A percentile compares a stretch with the other conserved stretches of the same genome.
These are phyloP conservation scores for Spinellus fusiger DNA, from an alignment of 192 early-diverging fungal species.

Conservation along the genomic window DNA sequence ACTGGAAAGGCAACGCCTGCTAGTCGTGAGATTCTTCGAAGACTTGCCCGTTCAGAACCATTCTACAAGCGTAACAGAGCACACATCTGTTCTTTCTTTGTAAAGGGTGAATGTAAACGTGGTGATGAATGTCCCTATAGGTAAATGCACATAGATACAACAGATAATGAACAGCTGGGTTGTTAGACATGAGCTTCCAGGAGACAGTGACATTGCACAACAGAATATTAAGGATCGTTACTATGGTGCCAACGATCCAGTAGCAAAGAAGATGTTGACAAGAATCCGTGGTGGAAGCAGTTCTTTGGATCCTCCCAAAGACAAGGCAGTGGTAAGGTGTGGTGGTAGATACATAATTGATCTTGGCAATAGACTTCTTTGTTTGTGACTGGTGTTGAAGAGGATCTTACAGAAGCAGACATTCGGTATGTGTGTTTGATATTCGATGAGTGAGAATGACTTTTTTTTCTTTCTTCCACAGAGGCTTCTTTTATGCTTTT, in stretches of 20 bases:
- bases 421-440: slow-evolving; percentile 40
- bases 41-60: slow-evolving; percentile 79
- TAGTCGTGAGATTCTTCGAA: slow-evolving; percentile 68
- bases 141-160: slow-evolving; percentile 17
- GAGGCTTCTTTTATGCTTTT: slow-evolving; percentile 70
- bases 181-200: slow-evolving; percentile 82
- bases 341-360: neutral
- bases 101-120: slow-evolving; percentile 90
- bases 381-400: slow-evolving; percentile 80
- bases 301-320: slow-evolving; percentile 61
- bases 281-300: slow-evolving; percentile 43
- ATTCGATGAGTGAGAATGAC: neutral
- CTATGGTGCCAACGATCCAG: slow-evolving; percentile 91
- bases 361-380: slow-evolving; percentile 57
- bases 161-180: neutral
- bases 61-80: slow-evolving; percentile 88
- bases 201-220: slow-evolving; percentile 74
- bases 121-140: slow-evolving; percentile 92
- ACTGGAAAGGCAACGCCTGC: slow-evolving; percentile 66
- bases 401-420: slow-evolving; percentile 62
- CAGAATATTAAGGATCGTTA: slow-evolving; percentile 96
- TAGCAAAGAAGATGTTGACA: slow-evolving; percentile 77
- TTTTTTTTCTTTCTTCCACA: no score
- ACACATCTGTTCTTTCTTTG: slow-evolving; percentile 95
- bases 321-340: slow-evolving; percentile 61